Conservation (phyloP, 2,329 filamentous ascomycete species). For the Pseudogymnoascus sp. region DNA sequence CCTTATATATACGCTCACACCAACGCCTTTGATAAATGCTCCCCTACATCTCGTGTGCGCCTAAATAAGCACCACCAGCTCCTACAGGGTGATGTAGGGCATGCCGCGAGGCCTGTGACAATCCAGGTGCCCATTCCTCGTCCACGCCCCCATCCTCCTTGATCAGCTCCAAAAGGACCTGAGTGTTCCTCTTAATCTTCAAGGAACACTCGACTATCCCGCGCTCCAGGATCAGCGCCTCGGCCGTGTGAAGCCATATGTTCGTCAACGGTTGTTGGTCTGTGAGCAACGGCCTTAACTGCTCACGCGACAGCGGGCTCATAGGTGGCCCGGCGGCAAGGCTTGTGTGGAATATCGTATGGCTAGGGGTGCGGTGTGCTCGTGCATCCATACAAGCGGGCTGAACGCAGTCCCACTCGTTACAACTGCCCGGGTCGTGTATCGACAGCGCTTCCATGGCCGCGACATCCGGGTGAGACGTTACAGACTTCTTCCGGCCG, state of each 20-base stretch:
- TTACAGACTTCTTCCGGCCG: slow-evolving; percentile 46
- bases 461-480: not conserved
- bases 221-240: slow-evolving; percentile 51
- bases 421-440: slow-evolving; percentile 22
- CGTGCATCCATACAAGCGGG: slow-evolving; percentile 20
- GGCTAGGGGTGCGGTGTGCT: not conserved
- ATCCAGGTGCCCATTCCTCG: slow-evolving; percentile 44
- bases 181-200: slow-evolving; percentile 55
- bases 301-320: slow-evolving; percentile 42
- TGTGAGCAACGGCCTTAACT: slow-evolving; percentile 40
- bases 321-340: slow-evolving; percentile 54
- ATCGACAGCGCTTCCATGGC: slow-evolving; percentile 18
- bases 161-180: slow-evolving; percentile 56
- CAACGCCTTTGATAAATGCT: slow-evolving; percentile 20
- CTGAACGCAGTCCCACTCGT: slow-evolving; percentile 29
- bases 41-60: slow-evolving; percentile 7
- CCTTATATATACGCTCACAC: slow-evolving; percentile 12
- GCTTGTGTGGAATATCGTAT: slow-evolving; percentile 48
- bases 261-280: slow-evolving; percentile 51
- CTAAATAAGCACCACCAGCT: not conserved
- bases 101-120: slow-evolving; percentile 9
- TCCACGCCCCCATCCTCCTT: slow-evolving; percentile 51
- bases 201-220: slow-evolving; percentile 47
- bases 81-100: slow-evolving; percentile 3
- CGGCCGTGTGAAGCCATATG: slow-evolving; percentile 55